Percentiles rank a stretch among this genome's conserved stretches.
Evolutionary conservation across 2,329 filamentous ascomycete species (phyloP).

Genomic region (Trichoderma semiorbis): DNA sequence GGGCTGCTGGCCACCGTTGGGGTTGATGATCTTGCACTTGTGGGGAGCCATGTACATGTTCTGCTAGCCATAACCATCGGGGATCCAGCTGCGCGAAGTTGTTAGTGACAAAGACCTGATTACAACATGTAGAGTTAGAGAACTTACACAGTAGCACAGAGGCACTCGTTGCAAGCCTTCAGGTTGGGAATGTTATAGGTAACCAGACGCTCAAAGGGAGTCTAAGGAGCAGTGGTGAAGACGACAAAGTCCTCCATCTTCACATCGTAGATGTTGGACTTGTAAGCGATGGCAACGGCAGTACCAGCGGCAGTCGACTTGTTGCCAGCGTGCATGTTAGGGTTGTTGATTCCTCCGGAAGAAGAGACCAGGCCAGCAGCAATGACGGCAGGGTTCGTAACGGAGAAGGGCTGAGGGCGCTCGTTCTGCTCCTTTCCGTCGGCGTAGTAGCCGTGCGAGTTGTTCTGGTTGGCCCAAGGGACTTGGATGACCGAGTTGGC

Average conservation of each 20-base stretch:
- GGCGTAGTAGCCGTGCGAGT: background rate
- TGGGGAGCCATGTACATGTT: conserved; percentile 6
- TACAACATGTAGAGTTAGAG: background rate
- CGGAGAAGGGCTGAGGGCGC: background rate
- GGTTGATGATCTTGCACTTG: conserved; percentile 2
- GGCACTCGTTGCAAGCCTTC: background rate
- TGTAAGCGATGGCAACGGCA: conserved; percentile 5
- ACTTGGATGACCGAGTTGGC: conserved; percentile 2
- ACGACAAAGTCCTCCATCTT: conserved; percentile 8
- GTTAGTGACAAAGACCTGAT: background rate
- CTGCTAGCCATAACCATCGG: background rate
- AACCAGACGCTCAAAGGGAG: conserved; percentile 2
- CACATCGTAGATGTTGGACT: conserved; percentile 4
- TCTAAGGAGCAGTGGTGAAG: background rate
- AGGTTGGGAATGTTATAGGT: background rate
- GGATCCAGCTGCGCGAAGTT: background rate
- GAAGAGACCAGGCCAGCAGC: background rate
- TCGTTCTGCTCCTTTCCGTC: conserved; percentile 3
- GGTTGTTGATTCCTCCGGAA: background rate
- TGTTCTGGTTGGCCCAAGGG: background rate
- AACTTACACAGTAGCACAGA: conserved; percentile 6
- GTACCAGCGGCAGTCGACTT: background rate
- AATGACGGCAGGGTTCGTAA: background rate
- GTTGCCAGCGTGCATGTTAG: background rate
- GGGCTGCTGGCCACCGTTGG: conserved; percentile 2